Conservation (phyloP, 108 stramenopile genomes). For the Skeletonema tropicum region DNA sequence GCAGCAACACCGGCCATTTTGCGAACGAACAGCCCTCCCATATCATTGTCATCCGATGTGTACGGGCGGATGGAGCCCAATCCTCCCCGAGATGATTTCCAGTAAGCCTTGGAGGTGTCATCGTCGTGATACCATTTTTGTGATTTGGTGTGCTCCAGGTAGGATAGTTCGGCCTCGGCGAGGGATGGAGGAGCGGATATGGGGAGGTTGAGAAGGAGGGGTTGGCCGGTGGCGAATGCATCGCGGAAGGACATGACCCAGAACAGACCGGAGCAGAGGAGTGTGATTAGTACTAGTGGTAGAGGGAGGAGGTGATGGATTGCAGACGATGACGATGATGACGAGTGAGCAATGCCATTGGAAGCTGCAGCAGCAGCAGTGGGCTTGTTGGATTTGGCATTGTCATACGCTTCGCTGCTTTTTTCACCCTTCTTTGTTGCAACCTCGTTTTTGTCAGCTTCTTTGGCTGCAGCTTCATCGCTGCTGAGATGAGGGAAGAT, state of each 20-base stretch:
- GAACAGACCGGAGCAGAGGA: slow-evolving; percentile 79
- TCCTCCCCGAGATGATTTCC: slow-evolving; percentile 88
- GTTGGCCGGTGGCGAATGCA: slow-evolving; percentile 78
- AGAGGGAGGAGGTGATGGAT: slow-evolving; percentile 78
- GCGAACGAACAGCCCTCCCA: slow-evolving; percentile 87
- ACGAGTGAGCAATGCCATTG: not conserved
- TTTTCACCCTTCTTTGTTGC: slow-evolving; percentile 4
- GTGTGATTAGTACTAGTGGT: slow-evolving; percentile 61
- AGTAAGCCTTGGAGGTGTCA: slow-evolving; percentile 60
- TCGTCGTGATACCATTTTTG: slow-evolving; percentile 62
- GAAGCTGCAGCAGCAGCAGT: not conserved
- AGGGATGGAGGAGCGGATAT: not conserved
- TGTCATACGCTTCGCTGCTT: slow-evolving; percentile 8
- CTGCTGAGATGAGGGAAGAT: slow-evolving; percentile 45
- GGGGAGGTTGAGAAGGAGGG: slow-evolving; percentile 58
- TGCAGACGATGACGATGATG: not conserved
- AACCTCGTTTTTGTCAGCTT: not conserved
- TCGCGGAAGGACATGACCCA: slow-evolving; percentile 79
- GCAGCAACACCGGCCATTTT: slow-evolving; percentile 81
- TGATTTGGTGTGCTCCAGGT: slow-evolving; percentile 78
- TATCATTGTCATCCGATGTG: slow-evolving; percentile 88
- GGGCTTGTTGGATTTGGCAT: slow-evolving; percentile 24
- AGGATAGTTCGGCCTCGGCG: not conserved
- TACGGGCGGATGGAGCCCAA: slow-evolving; percentile 69
- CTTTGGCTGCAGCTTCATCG: not conserved